phyloP scores from a whole-genome alignment of 495 filamentous ascomycete species.

The Hypomontagnella submonticulosa region DNA sequence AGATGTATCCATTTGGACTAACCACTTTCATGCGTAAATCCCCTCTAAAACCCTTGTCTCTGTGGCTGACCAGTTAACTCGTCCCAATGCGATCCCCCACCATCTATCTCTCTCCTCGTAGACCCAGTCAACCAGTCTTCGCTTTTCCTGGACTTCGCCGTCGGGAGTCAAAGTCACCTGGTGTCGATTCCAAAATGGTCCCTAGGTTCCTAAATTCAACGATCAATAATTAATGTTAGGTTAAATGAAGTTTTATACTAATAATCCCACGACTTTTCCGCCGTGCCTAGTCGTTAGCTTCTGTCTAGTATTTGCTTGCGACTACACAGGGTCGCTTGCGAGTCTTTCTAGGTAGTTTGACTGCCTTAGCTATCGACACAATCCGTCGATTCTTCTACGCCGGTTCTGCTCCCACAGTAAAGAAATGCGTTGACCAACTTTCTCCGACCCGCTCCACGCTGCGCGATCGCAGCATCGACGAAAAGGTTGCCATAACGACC shows the following conservation, averaged over 20 bases:
- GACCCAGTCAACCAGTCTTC: slow-evolving; percentile 6
- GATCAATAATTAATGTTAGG: slow-evolving; percentile 22
- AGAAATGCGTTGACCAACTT: slow-evolving; percentile 38
- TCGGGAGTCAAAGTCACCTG: slow-evolving; percentile 36
- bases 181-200: slow-evolving; percentile 20
- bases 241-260: slow-evolving; percentile 34
- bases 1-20: slow-evolving; percentile 19
- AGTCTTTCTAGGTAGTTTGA: slow-evolving; percentile 7
- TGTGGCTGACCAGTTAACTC: slow-evolving; percentile 29
- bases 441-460: slow-evolving; percentile 18
- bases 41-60: slow-evolving; percentile 21
- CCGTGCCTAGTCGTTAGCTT: slow-evolving; percentile 29
- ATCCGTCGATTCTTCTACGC: slow-evolving; percentile 22
- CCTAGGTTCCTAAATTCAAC: slow-evolving; percentile 4
- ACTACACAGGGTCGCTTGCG: slow-evolving; percentile 17
- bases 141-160: slow-evolving; percentile 31
- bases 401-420: slow-evolving; percentile 9
- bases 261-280: slow-evolving; percentile 22
- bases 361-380: slow-evolving; percentile 14
- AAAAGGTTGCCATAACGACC: slow-evolving; percentile 8
- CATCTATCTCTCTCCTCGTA: slow-evolving; percentile 32
- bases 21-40: slow-evolving; percentile 21
- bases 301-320: slow-evolving; percentile 21
- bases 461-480: slow-evolving; percentile 35
- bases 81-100: slow-evolving; percentile 39